Evolutionary conservation across 164 flowering plant genomes (phyloP), one percentile per base, ranked within the genome.

Genomic region (Saururus chinensis): DNA sequence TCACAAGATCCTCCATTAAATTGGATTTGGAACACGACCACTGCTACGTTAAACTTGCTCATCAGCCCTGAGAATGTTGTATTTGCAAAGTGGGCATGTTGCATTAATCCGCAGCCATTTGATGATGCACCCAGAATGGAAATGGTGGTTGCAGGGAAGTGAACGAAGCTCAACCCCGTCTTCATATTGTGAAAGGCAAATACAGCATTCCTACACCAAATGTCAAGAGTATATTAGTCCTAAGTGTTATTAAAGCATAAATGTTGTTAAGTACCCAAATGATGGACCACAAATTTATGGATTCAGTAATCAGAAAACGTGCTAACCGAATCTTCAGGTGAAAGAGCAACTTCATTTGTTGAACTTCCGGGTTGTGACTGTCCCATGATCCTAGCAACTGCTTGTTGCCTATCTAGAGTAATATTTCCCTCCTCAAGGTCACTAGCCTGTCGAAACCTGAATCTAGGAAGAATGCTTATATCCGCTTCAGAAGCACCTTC

Each of bases 31-130:
- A 24, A 26, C 37, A 1, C 35, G 22, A n/a, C 14, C 4, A 23
- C 61, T 17, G 21, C 23, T 3, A 13, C 42, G 25, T 68, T 30
- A 72, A 42, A 68, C 70, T 37, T 65, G 67, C 60, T 73, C 76
- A 48, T 69, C 75, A 23, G 66, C 63, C 72, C 80, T 77, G 54
- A 83, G 76, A 59, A 88, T 82, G 71, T 86, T 82, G 77, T 71
- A 80, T 71, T 90, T 90, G 91, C 97, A 90, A 61, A 90, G 92
- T 14, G 93, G 95, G 70, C 97, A 87, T 17, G 81, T 83, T 12
- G 95, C 90, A 62, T 88, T 90, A 52, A 88, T 86, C 69, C 71
- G 76, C n/a, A 90, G 71, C 97, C 97, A 89, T 67, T 83, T 88
- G 79, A 78, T 82, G 19, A 88, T 77, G 80, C 97, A 86, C 45